Conservation (phyloP, 805 yeast species). For the Kodamaea leandrae region DNA sequence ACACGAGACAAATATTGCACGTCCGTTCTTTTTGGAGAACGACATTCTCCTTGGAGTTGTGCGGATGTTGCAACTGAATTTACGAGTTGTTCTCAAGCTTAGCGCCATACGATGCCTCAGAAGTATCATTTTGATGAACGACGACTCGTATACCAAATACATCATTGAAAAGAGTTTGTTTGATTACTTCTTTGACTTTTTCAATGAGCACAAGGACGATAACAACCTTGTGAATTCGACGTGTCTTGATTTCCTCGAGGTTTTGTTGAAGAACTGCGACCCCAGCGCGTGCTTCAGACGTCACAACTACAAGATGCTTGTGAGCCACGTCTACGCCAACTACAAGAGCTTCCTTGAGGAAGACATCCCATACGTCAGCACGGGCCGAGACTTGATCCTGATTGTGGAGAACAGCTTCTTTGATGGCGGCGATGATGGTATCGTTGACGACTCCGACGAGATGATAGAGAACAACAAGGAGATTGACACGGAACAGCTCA, state of each 20-base stretch:
- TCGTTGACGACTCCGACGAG: slow-evolving; percentile 10
- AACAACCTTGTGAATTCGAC: slow-evolving; percentile 74
- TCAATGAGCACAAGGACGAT: slow-evolving; percentile 45
- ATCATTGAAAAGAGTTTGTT: slow-evolving; percentile 56
- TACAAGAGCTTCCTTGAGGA: slow-evolving; percentile 26
- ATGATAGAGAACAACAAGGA: neutral
- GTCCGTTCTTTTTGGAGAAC: slow-evolving; percentile 62
- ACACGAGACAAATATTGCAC: slow-evolving; percentile 56
- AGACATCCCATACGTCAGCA: slow-evolving; percentile 25
- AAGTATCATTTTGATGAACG: slow-evolving; percentile 58
- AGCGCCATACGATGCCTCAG: slow-evolving; percentile 71
- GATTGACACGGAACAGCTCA: slow-evolving; percentile 1
- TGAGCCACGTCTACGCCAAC: slow-evolving; percentile 28
- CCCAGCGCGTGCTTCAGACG: slow-evolving; percentile 12
- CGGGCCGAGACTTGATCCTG: slow-evolving; percentile 28
- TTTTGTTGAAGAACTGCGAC: slow-evolving; percentile 29
- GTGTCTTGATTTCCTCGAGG: slow-evolving; percentile 64
- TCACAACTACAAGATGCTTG: slow-evolving; percentile 29
- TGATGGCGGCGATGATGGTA: slow-evolving; percentile 5
- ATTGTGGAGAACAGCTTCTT: slow-evolving; percentile 23
- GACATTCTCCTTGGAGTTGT: slow-evolving; percentile 56
- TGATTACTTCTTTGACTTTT: slow-evolving; percentile 46
- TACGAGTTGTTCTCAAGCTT: slow-evolving; percentile 54
- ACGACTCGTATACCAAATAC: slow-evolving; percentile 54
- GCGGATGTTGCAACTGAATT: slow-evolving; percentile 40